A percentile compares a stretch with the other conserved stretches of the same genome.
Conservation (phyloP, 1,284 basidiomycete species). For the Ustilago sp. region DNA sequence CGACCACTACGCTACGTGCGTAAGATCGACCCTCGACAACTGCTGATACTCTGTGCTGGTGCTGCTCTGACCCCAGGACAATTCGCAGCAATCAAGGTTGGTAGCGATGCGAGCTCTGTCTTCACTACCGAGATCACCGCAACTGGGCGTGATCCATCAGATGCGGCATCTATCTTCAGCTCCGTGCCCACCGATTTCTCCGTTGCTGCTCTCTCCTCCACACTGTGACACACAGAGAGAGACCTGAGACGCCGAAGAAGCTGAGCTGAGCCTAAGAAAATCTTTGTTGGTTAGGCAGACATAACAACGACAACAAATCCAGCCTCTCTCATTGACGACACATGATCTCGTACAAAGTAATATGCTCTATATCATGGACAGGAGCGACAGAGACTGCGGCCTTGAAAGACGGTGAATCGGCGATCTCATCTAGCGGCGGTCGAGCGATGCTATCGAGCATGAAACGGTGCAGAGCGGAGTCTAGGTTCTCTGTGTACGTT, state of each 20-base stretch:
- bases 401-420: background rate
- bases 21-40: constrained; percentile 64
- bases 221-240: background rate
- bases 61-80: constrained; percentile 49
- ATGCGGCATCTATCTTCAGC: constrained; percentile 35
- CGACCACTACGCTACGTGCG: constrained; percentile 64
- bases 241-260: constrained; percentile 11
- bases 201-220: constrained; percentile 13
- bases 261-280: constrained; percentile 7
- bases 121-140: constrained; percentile 17
- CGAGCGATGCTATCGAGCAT: background rate
- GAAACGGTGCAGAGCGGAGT: background rate
- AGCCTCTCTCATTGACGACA: background rate
- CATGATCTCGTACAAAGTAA: background rate
- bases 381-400: background rate
- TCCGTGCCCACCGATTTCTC: constrained; percentile 35
- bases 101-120: constrained; percentile 29
- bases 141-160: constrained; percentile 6
- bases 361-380: background rate
- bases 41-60: constrained; percentile 63
- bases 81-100: constrained; percentile 39
- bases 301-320: background rate
- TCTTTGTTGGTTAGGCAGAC: background rate
- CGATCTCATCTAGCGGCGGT: background rate
- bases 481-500: background rate